Percentiles rank a stretch among this genome's conserved stretches.
Evolutionary conservation across 768 basidiomycete genomes (phyloP).

Genomic region (Tylopilus subfusipes): DNA sequence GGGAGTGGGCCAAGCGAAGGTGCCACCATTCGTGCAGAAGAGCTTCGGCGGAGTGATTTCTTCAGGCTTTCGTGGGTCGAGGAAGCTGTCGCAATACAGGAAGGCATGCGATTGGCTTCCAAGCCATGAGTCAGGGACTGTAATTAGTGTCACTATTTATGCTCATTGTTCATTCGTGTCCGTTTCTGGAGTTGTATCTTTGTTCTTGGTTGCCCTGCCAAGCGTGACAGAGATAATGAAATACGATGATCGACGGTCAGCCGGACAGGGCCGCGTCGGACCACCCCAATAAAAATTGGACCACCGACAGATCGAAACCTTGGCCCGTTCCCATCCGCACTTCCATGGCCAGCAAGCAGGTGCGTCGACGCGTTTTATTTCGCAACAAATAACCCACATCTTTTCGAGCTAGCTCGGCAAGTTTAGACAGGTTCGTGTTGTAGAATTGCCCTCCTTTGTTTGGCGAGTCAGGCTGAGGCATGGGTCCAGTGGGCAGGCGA

Average conservation of each 20-base stretch:
- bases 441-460: conserved; percentile 1
- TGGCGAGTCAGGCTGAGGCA: conserved; percentile 19
- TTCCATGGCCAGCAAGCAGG: conserved; percentile 67
- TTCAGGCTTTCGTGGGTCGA: conserved; percentile 93
- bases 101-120: conserved; percentile 68
- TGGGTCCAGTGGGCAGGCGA: conserved; percentile 77
- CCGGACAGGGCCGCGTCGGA: conserved; percentile 17
- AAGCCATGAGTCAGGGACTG: conserved; percentile 30
- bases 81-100: conserved; percentile 81
- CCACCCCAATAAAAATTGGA: conserved; percentile 19
- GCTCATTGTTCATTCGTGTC: not conserved
- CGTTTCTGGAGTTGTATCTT: not conserved
- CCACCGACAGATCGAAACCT: conserved; percentile 1
- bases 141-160: conserved; percentile 4
- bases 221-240: not conserved
- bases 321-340: not conserved
- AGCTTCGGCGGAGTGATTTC: conserved; percentile 83
- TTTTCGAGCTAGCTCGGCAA: conserved; percentile 58
- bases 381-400: not conserved
- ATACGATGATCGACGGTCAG: conserved; percentile 5
- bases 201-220: not conserved
- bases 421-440: conserved; percentile 60
- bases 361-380: conserved; percentile 21
- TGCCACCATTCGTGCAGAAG: conserved; percentile 78
- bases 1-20: conserved; percentile 83